Percentiles rank a stretch among this genome's conserved stretches.
phyloP scores from a whole-genome alignment of 2,329 filamentous ascomycete species.

The Verticillium isaacii region DNA sequence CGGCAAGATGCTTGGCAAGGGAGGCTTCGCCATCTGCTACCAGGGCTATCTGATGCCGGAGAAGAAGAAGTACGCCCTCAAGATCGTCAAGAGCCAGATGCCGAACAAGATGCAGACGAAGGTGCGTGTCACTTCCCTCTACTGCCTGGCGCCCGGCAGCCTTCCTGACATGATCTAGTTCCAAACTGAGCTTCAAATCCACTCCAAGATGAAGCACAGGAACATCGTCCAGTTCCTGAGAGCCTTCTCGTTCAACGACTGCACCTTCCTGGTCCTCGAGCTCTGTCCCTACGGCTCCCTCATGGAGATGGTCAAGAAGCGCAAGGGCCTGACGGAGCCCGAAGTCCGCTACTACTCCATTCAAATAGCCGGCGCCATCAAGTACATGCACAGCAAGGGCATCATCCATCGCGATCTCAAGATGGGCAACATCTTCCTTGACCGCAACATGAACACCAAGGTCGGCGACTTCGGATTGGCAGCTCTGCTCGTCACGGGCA shows the following conservation, averaged over 20 bases:
- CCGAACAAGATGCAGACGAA: conserved; percentile 80
- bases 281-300: conserved; percentile 93
- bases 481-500: conserved; percentile 84
- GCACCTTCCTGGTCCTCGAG: conserved; percentile 91
- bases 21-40: conserved; percentile 79
- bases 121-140: conserved; percentile 38
- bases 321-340: conserved; percentile 85
- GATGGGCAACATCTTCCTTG: conserved; percentile 96
- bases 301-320: conserved; percentile 94
- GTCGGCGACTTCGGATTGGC: conserved; percentile 96
- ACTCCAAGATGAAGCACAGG: conserved; percentile 94
- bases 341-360: conserved; percentile 92
- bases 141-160: background rate
- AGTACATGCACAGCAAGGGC: conserved; percentile 93
- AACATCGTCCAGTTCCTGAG: conserved; percentile 95
- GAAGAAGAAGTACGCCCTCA: conserved; percentile 67
- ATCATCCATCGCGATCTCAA: conserved; percentile 97
- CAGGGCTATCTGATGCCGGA: conserved; percentile 63
- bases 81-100: conserved; percentile 82
- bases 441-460: conserved; percentile 94
- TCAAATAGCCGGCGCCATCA: conserved; percentile 93
- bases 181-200: conserved; percentile 87
- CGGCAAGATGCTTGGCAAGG: conserved; percentile 71
- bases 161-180: conserved; percentile 38
- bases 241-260: conserved; percentile 84